Evolutionary conservation across 257 asterid species (phyloP).

Genomic region (Lycium ferocissimum): DNA sequence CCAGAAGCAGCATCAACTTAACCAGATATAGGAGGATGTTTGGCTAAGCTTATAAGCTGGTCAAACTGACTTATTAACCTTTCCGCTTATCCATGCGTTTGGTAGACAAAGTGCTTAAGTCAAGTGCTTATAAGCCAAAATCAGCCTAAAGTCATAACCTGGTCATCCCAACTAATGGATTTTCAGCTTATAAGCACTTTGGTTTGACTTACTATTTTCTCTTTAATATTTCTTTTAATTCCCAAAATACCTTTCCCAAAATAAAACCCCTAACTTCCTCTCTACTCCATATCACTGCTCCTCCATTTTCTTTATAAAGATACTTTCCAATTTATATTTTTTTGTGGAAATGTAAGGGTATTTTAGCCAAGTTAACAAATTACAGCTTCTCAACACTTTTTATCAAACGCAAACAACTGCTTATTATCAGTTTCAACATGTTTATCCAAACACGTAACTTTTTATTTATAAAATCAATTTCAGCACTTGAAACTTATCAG

Average conservation of each 20-base stretch:
- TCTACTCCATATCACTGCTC: neutral
- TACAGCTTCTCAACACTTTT: neutral
- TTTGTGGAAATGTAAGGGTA: slow-evolving; percentile 11
- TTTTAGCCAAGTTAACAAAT: neutral
- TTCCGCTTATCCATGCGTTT: neutral
- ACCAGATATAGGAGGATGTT: slow-evolving; percentile 5
- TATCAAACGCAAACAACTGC: neutral
- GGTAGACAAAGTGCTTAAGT: neutral
- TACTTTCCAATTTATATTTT: neutral
- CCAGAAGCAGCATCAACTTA: neutral
- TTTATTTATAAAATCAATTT: slow-evolving; percentile 5
- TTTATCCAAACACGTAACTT: neutral
- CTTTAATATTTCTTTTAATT: neutral
- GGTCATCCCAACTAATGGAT: neutral
- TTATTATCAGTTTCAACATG: neutral
- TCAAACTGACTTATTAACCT: neutral
- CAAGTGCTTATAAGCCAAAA: neutral
- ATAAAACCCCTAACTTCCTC: neutral
- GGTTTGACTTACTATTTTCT: neutral
- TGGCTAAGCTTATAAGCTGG: slow-evolving; percentile 12
- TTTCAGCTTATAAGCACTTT: slow-evolving; percentile 1
- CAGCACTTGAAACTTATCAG: neutral
- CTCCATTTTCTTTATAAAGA: slow-evolving; percentile 6
- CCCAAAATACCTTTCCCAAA: slow-evolving; percentile 14
- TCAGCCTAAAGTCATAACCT: slow-evolving; percentile 2